These are phyloP conservation scores for Mycosarcoma mackinlayi DNA, from an alignment of 1,284 basidiomycete species.

Conservation along the genomic window DNA sequence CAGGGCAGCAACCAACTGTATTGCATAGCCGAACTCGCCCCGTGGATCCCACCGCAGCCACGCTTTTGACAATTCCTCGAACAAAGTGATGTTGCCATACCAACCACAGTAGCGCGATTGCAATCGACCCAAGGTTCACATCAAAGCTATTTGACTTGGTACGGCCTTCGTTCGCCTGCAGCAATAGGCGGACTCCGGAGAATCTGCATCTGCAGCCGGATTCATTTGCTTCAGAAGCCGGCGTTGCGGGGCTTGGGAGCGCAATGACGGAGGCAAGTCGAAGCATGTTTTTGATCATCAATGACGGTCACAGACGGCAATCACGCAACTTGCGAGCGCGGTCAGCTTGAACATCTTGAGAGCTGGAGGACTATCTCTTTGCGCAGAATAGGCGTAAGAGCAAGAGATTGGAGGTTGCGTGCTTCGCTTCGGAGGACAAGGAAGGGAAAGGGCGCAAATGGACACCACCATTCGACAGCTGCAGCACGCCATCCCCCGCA, in stretches of 20 bases:
- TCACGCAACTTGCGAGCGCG: constrained; percentile 3
- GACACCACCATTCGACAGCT: constrained; percentile 22
- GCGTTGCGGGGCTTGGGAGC: not conserved
- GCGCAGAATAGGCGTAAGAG: too few relatives aligned
- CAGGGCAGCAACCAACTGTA: constrained; percentile 4
- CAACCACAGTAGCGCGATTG: too few relatives aligned
- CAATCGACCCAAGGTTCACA: too few relatives aligned
- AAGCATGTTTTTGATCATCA: too few relatives aligned
- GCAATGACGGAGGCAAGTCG: not conserved
- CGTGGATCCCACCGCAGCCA: not conserved
- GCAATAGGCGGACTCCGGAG: not conserved
- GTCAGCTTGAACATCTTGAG: not conserved
- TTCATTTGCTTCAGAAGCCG: not conserved
- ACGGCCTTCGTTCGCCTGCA: not conserved
- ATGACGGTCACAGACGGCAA: constrained; percentile 3
- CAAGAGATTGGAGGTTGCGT: constrained; percentile 19
- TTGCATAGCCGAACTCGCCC: constrained; percentile 14
- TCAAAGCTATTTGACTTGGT: too few relatives aligned
- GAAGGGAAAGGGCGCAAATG: constrained; percentile 2
- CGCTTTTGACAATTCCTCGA: not conserved
- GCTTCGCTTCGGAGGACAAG: constrained; percentile 18
- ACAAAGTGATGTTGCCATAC: too few relatives aligned
- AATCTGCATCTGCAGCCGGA: not conserved
- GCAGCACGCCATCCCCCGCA: constrained; percentile 37
- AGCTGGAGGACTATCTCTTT: too few relatives aligned